Conservation (phyloP, 1,284 basidiomycete genomes). For the Marasmius oreades region DNA sequence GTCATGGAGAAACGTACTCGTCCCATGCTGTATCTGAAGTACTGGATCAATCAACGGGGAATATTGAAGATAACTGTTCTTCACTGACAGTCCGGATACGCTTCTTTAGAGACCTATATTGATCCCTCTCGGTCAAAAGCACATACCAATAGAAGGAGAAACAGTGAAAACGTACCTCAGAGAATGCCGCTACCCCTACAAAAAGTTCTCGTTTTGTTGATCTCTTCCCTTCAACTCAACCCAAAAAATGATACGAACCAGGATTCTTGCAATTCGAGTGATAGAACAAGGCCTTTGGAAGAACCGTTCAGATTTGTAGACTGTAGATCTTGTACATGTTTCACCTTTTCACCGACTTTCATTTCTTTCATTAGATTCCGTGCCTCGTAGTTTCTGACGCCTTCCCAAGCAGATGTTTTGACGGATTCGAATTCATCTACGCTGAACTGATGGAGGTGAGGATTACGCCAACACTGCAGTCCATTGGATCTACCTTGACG, state of each 20-base stretch:
- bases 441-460: conserved; percentile 63
- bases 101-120: conserved; percentile 70
- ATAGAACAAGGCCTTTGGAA: conserved; percentile 68
- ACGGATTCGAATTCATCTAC: conserved; percentile 84
- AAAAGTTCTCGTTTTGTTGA: not conserved
- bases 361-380: conserved; percentile 92
- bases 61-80: conserved; percentile 1
- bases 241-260: conserved; percentile 39
- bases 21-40: conserved; percentile 85
- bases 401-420: conserved; percentile 85
- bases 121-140: not conserved
- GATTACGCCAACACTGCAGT: conserved; percentile 6
- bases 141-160: not conserved
- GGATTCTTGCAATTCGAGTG: conserved; percentile 92
- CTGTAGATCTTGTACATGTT: conserved; percentile 15
- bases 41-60: conserved; percentile 3
- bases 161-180: conserved; percentile 49
- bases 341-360: conserved; percentile 78
- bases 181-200: conserved; percentile 82
- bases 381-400: conserved; percentile 89
- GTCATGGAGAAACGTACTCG: conserved; percentile 43
- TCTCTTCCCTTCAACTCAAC: not conserved
- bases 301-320: not conserved
- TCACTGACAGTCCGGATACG: conserved; percentile 85
- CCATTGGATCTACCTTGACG: conserved; percentile 62